Evolutionary conservation across 805 yeast genomes (phyloP), one percentile per base, ranked within the genome.

Genomic region (Metschnikowia picachoensis): DNA sequence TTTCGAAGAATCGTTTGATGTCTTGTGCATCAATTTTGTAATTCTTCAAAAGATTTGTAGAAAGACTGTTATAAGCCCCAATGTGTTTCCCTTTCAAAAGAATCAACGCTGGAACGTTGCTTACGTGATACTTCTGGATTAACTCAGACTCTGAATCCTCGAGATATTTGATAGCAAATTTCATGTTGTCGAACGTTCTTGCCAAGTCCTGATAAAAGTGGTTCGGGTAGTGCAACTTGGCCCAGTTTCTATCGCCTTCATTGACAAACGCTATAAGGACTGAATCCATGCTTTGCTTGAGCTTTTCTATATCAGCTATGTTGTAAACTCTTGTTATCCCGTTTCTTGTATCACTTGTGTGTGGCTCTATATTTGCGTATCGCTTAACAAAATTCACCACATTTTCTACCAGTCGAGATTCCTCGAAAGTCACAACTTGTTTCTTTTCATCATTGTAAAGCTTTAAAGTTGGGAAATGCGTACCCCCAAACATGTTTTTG

Each of bases 401-500:
- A 30, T 48, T 49, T 10, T 41, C 51, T 4, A 52, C 46, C 42
- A 45, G 46, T 20, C 58, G 39, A 15, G 33, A 30, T 9, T 67
- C 70, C 1, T 56, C 55, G 54, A 66, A 80, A 1, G 65, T 60
- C 0, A 62, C 67, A 4, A 76, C 64, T 44, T 66, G 62, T 39
- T 68, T 71, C 1, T 77, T 75, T 35, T 64, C 62, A 39, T 66
- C 64, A 30, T 73, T 61, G 48, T 77, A 73, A 30, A 81, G 55
- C 52, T 73, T 70, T 41, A 82, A 47, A 0, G 75, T 65, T 1
- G 87, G 87, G 56, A 67, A 82, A 15, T 68, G 70, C 10, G 53
- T 48, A 3, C 81, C 64, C 13, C 57, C 54, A 47, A 78, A 78
- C 39, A 71, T 58, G 30, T 53, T 55, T 33, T 72, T 61, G 7